Evolutionary conservation across 1,284 basidiomycete genomes (phyloP), one percentile per base, ranked within the genome.

Genomic region (Veloboletus limbatus): DNA sequence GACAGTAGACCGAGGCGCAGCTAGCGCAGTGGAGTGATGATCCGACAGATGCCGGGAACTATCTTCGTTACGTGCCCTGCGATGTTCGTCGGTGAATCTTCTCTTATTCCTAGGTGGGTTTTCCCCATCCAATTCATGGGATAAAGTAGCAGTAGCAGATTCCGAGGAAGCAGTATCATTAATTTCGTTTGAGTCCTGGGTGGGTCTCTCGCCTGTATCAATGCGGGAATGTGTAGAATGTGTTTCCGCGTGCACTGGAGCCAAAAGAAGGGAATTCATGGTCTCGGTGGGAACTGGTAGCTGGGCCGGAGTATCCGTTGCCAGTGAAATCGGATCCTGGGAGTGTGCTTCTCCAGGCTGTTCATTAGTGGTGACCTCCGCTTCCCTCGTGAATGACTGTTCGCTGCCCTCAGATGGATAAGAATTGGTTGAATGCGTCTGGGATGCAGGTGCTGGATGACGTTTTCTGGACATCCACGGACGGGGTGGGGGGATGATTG

Each of bases 401-500:
- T 43, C 31, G 4, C 42, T 49, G 9, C 18, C 33, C 33, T 47
- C 28, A 8, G 20, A 26, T n/a, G 42, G 46, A 10, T 42, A 40
- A 40, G 59, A 43, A 41, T 14, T 25, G 8, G 33, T 22, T 17
- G 26, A 8, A 33, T 51, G 26, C 21, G 18, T 20, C 25, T 40
- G 44, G 7, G 40, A 14, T 32, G 40, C 14, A 13, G 38, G 17
- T 22, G 18, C 26, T n/a, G 36, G 26, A 1, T 8, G 45, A 36
- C 22, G 45, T 47, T 57, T 65, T 43, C 5, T 53, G 31, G 33
- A 25, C 40, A 45, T 20, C 40, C 40, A 48, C 10, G 51, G 58
- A 43, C 63, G 52, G n/a, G 64, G 66, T 18, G 64, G 56, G 4
- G 56, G 41, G 3, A 62, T 65, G 31, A 62, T 22, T 14, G 42